Conservation (phyloP, 1,284 basidiomycete genomes). For the Papiliotrema flavescens region DNA sequence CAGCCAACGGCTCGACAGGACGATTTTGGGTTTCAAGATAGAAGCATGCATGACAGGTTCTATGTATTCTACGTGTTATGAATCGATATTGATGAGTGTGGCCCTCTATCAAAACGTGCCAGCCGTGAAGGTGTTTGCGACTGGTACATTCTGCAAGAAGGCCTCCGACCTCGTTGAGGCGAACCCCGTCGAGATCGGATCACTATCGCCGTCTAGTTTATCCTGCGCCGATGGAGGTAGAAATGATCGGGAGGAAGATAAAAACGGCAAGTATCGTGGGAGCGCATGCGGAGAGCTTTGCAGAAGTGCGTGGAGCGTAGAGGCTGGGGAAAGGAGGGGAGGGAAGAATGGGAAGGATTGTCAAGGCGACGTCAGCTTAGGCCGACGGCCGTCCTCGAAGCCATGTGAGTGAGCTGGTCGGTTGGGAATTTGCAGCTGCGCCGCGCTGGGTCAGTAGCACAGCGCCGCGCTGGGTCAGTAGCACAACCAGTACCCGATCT, state of each 20-base stretch:
- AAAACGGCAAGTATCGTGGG: background rate
- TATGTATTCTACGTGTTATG: no score
- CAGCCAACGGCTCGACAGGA: background rate
- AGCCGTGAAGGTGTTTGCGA: background rate
- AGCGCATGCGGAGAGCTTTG: background rate
- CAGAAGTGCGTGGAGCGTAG: no score
- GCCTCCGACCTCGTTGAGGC: background rate
- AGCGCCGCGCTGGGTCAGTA: no score
- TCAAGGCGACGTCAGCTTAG: no score
- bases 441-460: no score
- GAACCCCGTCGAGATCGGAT: background rate
- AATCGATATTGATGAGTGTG: no score
- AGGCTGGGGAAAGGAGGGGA: no score
- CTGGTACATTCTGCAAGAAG: background rate
- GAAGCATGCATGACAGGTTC: background rate
- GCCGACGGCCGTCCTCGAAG: no score
- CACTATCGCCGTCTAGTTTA: conserved; percentile 5
- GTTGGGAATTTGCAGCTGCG: no score
- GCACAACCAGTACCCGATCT: no score
- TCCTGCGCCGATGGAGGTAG: conserved; percentile 2
- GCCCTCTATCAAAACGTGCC: background rate
- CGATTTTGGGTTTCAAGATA: background rate
- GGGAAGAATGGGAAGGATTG: no score
- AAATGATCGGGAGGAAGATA: conserved; percentile 3
- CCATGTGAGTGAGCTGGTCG: no score